These are phyloP conservation scores for Acacia acuminata DNA, from an alignment of 306 rosid species.

Conservation along the genomic window DNA sequence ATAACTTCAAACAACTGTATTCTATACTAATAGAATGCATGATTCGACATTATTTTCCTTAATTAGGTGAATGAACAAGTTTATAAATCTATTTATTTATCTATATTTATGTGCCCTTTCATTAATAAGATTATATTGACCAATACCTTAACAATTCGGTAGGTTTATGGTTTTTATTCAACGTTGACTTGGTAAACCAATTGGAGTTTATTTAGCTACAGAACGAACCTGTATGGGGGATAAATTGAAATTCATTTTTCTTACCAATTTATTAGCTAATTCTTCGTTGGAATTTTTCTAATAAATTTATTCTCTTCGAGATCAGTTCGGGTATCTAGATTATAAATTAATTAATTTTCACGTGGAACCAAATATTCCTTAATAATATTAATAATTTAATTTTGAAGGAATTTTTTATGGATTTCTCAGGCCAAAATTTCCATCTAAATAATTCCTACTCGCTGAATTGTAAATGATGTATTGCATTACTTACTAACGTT, in stretches of 20 bases:
- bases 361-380: not conserved
- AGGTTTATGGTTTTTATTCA: not conserved
- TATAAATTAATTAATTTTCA: not conserved
- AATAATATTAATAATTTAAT: not conserved
- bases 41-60: slow-evolving; percentile 9
- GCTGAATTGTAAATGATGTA: not conserved
- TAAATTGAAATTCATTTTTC: not conserved
- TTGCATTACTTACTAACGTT: not conserved
- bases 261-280: not conserved
- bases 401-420: not conserved
- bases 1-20: not conserved
- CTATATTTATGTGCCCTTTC: not conserved
- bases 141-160: not conserved
- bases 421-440: not conserved
- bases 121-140: not conserved
- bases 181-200: not conserved
- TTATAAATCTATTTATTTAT: not conserved
- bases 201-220: not conserved
- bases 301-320: not conserved
- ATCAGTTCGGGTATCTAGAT: not conserved
- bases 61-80: not conserved
- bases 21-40: not conserved
- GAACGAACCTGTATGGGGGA: not conserved
- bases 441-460: not conserved
- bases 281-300: not conserved